phyloP scores from a whole-genome alignment of 139 green algal species.

The Coelastrella sp. region DNA sequence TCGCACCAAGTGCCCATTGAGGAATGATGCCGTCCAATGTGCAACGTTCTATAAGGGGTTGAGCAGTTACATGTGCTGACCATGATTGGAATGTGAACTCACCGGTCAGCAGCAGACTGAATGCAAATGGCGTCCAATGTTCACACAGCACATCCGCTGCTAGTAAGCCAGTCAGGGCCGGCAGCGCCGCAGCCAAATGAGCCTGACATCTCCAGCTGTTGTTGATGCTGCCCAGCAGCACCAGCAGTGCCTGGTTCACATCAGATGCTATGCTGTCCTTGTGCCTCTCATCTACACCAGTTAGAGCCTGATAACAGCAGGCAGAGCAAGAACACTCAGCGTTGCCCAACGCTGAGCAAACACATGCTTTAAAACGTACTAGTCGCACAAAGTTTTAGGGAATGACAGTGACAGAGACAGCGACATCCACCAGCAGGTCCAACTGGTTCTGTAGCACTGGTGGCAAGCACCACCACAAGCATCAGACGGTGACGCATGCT shows the following conservation, averaged over 20 bases:
- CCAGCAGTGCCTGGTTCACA: constrained; percentile 63
- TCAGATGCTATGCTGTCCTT: constrained; percentile 53
- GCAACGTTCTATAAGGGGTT: neutral
- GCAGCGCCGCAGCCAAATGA: constrained; percentile 57
- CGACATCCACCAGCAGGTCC: too few relatives aligned
- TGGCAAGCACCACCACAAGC: neutral
- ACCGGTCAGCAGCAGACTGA: constrained; percentile 35
- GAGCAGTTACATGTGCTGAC: neutral
- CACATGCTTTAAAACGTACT: too few relatives aligned
- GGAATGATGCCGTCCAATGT: neutral
- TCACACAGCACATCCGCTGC: neutral
- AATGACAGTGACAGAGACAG: too few relatives aligned
- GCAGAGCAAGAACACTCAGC: neutral
- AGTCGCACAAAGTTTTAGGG: too few relatives aligned
- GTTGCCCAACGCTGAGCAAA: too few relatives aligned
- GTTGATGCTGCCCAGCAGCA: neutral
- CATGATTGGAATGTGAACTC: neutral
- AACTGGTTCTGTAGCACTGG: too few relatives aligned
- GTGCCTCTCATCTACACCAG: constrained; percentile 42
- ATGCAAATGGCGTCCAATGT: constrained; percentile 34
- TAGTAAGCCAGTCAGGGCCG: constrained; percentile 50
- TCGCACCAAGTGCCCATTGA: too few relatives aligned
- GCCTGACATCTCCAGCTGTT: constrained; percentile 50
- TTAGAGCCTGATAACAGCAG: neutral
- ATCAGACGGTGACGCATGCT: neutral